Percentiles rank a stretch among this genome's conserved stretches.
These are phyloP conservation scores for Setaria viridis DNA, from an alignment of 202 grass and related monocot genomes.

Conservation along the genomic window DNA sequence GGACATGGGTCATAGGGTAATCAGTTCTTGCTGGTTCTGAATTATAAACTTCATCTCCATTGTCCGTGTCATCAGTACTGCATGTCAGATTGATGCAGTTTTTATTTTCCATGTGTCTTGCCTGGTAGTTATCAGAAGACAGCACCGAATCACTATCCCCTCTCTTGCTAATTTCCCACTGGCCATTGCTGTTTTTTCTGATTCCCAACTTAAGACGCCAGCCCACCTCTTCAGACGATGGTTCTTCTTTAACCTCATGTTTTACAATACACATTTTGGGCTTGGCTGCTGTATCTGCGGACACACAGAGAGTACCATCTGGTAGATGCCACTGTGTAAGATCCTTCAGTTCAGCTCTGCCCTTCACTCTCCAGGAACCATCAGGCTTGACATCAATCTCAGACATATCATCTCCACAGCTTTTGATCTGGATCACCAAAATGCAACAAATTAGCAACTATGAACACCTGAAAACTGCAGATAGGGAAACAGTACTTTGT, in stretches of 20 bases:
- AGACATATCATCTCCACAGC: constrained; percentile 64
- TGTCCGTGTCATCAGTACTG: constrained; percentile 19
- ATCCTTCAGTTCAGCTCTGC: constrained; percentile 54
- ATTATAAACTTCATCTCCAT: constrained; percentile 38
- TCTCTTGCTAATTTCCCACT: constrained; percentile 57
- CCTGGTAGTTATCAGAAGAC: constrained; percentile 32
- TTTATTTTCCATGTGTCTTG: constrained; percentile 44
- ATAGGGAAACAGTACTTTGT: constrained; percentile 1
- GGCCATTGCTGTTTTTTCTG: constrained; percentile 46
- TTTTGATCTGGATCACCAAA: constrained; percentile 67
- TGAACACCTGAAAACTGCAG: constrained; percentile 17
- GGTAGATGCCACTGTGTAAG: constrained; percentile 82
- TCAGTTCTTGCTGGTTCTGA: constrained; percentile 38
- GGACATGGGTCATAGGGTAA: constrained; percentile 31
- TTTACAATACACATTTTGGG: constrained; percentile 39
- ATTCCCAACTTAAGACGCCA: constrained; percentile 56
- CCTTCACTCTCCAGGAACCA: constrained; percentile 89
- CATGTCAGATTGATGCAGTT: constrained; percentile 25
- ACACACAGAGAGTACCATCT: constrained; percentile 69
- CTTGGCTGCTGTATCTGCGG: constrained; percentile 40
- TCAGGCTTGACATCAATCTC: constrained; percentile 88
- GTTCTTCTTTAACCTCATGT: constrained; percentile 59
- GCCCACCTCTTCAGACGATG: constrained; percentile 32
- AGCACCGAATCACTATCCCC: constrained; percentile 33
- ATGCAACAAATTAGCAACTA: constrained; percentile 38